Evolutionary conservation across 768 basidiomycete species (phyloP).

Genomic region (Russula lepida): DNA sequence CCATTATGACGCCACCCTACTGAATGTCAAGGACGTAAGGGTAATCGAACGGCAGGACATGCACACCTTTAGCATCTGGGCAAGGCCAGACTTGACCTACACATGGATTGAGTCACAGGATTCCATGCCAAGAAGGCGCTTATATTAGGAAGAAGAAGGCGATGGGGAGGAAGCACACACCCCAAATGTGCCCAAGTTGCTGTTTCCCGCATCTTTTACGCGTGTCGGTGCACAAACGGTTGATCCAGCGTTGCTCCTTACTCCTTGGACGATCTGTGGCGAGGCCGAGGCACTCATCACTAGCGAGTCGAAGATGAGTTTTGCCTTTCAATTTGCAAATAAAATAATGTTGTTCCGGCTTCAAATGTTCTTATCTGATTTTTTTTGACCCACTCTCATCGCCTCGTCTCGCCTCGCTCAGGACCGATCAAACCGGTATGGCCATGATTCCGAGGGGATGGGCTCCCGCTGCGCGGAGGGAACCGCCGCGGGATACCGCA

Average conservation of each 20-base stretch:
- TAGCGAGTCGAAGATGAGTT: conserved; percentile 3
- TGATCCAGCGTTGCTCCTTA: conserved; percentile 34
- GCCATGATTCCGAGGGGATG: background rate
- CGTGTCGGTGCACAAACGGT: conserved; percentile 45
- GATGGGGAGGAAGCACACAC: conserved; percentile 32
- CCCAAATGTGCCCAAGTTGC: conserved; percentile 64
- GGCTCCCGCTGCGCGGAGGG: background rate
- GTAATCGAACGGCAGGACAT: conserved; percentile 16
- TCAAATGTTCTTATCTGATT: background rate
- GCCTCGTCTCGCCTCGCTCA: background rate
- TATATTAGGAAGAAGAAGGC: background rate
- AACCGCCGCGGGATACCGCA: background rate
- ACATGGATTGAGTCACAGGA: conserved; percentile 9
- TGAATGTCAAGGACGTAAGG: conserved; percentile 2
- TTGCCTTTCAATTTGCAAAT: background rate
- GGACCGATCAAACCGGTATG: conserved; percentile 10
- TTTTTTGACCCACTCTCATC: no score
- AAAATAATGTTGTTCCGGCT: no score
- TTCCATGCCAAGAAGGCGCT: background rate
- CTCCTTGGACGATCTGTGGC: conserved; percentile 27
- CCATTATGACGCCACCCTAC: conserved; percentile 90
- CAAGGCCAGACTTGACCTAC: conserved; percentile 87
- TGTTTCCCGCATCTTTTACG: conserved; percentile 43
- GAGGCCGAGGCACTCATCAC: conserved; percentile 27
- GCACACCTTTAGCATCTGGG: conserved; percentile 90